Evolutionary conservation across 139 green algal genomes (phyloP), one percentile per base, ranked within the genome.

Genomic region (Nannochloris sp.): DNA sequence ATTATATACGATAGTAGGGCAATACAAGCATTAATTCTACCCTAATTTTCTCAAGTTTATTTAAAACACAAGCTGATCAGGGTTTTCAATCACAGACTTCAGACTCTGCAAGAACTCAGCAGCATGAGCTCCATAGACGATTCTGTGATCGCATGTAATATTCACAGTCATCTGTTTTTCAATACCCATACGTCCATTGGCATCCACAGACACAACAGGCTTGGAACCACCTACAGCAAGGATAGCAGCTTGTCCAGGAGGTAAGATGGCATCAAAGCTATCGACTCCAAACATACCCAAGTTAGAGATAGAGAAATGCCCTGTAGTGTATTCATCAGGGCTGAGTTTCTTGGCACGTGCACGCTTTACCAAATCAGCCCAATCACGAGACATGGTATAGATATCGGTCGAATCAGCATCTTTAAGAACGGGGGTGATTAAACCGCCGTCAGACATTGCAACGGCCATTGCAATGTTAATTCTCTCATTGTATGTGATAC

Each of bases 241-340:
- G 74, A 99, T 99, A 29, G 83, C 89, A 29, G 81, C 87, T 15
- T 81, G 91, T 72, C 88, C 90, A 24, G 87, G 83, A 1, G 91
- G 92, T 62, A 99, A 75, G 70, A 99, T 96, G 63, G 93, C 94
- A 61, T 97, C 92, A 67, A 98, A 99, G 9, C 64, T 73, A 64
- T 96, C 87, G 15, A 97, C 91, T 38, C 93, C 94, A 78, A 88
- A 98, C 92, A 98, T 99, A 76, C 94, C 94, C 69, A 99, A 76
- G 85, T 99, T 99, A 69, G 84, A 95, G 67, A 99, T 90, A 59
- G 90, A 97, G 87, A 99, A 99, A 65, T 84, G 98, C 56, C 91
- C 93, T 51, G 66, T 84, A 68, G 72, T 88, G 81, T 87, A 95
- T 61, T 93, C 87, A 54, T 89, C 80, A 27, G 87, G 87, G 46